These are phyloP conservation scores for Xylariaceae sp. DNA, from an alignment of 2,329 filamentous ascomycete genomes.

Conservation along the genomic window DNA sequence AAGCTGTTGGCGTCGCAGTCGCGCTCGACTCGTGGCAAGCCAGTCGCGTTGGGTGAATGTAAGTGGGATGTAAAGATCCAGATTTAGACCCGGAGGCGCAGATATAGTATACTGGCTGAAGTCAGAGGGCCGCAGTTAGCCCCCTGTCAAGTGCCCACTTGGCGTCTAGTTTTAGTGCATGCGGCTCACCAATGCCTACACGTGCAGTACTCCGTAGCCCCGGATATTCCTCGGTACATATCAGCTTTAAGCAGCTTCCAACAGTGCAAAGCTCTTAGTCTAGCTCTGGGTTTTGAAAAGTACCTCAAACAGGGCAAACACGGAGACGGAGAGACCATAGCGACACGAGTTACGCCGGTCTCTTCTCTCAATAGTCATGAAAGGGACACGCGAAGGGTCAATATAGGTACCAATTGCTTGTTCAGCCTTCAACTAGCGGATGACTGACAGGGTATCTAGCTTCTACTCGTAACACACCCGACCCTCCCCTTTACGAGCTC, in stretches of 20 bases:
- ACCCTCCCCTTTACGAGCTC: not conserved
- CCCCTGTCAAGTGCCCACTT: constrained; percentile 6
- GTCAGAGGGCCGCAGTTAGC: too few species aligned
- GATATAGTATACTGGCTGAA: too few species aligned
- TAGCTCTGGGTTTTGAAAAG: not conserved
- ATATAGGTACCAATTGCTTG: not conserved
- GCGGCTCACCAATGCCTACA: constrained; percentile 4
- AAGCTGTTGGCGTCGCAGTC: too few species aligned
- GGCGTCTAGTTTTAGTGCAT: constrained; percentile 8
- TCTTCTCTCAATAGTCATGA: constrained; percentile 11
- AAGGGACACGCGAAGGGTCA: not conserved
- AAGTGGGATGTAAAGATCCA: too few species aligned
- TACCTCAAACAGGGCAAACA: not conserved
- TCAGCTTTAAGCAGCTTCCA: not conserved
- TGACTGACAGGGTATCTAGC: not conserved
- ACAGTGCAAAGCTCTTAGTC: constrained; percentile 6
- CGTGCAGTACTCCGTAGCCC: too few species aligned
- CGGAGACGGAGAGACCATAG: not conserved
- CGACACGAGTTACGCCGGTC: not conserved
- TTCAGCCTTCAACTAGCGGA: not conserved
- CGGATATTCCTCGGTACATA: constrained; percentile 20
- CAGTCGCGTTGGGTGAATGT: too few species aligned
- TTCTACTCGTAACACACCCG: constrained; percentile 1
- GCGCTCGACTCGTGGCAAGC: too few species aligned
- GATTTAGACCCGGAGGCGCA: too few species aligned